phyloP scores from a whole-genome alignment of 768 basidiomycete species.

The Boletus edulis region DNA sequence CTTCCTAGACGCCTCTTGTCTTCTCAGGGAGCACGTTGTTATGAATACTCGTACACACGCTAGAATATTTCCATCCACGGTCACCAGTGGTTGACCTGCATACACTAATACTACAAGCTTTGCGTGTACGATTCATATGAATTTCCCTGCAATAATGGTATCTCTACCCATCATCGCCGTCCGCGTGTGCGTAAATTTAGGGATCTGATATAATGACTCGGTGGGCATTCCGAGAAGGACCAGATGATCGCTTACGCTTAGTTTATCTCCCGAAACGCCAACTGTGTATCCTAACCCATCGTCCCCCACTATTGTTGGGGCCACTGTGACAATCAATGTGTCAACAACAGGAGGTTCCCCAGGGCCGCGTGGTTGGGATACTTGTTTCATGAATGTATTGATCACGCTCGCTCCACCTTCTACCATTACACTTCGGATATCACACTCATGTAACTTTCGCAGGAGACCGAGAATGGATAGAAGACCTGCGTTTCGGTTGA shows the following conservation, averaged over 20 bases:
- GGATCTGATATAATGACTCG: slow-evolving; percentile 13
- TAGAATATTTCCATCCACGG: background rate
- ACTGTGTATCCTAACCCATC: slow-evolving; percentile 60
- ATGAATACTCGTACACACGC: background rate
- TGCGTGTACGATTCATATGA: slow-evolving; percentile 7
- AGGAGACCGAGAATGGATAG: slow-evolving; percentile 53
- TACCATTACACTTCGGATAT: slow-evolving; percentile 82
- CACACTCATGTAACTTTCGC: slow-evolving; percentile 46
- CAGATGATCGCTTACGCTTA: slow-evolving; percentile 10
- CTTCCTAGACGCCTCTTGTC: slow-evolving; percentile 6
- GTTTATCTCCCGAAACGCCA: slow-evolving; percentile 13
- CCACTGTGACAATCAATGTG: slow-evolving; percentile 77
- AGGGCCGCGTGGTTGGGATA: slow-evolving; percentile 4
- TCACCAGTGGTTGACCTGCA: background rate
- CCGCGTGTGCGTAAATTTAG: slow-evolving; percentile 27
- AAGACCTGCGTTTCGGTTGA: slow-evolving; percentile 25
- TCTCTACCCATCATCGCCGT: slow-evolving; percentile 34
- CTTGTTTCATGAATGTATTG: slow-evolving; percentile 38
- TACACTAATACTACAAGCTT: background rate
- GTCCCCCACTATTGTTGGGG: slow-evolving; percentile 78
- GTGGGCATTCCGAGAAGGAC: background rate
- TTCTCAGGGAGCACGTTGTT: background rate
- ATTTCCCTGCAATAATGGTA: slow-evolving; percentile 28
- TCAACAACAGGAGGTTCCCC: slow-evolving; percentile 49
- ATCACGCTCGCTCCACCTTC: slow-evolving; percentile 92